These are phyloP conservation scores for Aureobasidium pullulans DNA, from an alignment of 2,329 filamentous ascomycete genomes.

Conservation along the genomic window DNA sequence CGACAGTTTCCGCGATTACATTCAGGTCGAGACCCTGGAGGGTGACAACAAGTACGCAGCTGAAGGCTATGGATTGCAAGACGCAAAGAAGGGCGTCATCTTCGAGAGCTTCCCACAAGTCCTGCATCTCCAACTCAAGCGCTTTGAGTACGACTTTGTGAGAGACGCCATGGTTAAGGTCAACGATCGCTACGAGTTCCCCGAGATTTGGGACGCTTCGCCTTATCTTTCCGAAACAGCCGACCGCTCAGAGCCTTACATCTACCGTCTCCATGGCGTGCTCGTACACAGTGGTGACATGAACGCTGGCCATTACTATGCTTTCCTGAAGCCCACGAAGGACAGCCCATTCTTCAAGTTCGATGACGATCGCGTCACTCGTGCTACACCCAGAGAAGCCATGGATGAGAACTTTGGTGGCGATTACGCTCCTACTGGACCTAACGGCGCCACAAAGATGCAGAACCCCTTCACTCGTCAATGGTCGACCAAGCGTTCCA, in stretches of 20 bases:
- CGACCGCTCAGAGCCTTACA: conserved; percentile 81
- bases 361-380: conserved; percentile 95
- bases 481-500: conserved; percentile 58
- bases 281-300: conserved; percentile 94
- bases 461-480: conserved; percentile 59
- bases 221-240: conserved; percentile 82
- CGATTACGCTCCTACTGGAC: conserved; percentile 54
- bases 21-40: conserved; percentile 92
- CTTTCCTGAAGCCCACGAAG: conserved; percentile 87
- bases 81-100: conserved; percentile 95
- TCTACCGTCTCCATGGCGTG: conserved; percentile 89
- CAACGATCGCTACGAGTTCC: conserved; percentile 86
- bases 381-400: conserved; percentile 82
- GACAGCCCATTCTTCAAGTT: conserved; percentile 95
- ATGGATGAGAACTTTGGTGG: conserved; percentile 96
- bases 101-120: conserved; percentile 94
- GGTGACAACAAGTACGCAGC: conserved; percentile 98
- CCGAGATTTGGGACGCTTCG: conserved; percentile 72
- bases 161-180: conserved; percentile 99
- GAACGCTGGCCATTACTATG: conserved; percentile 97
- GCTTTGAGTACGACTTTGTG: conserved; percentile 96
- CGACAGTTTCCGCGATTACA: conserved; percentile 92
- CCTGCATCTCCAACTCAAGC: conserved; percentile 88
- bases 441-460: conserved; percentile 50
- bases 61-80: conserved; percentile 83